These are phyloP conservation scores for Wickerhamomyces bovis DNA, from an alignment of 805 yeast species.

Conservation along the genomic window DNA sequence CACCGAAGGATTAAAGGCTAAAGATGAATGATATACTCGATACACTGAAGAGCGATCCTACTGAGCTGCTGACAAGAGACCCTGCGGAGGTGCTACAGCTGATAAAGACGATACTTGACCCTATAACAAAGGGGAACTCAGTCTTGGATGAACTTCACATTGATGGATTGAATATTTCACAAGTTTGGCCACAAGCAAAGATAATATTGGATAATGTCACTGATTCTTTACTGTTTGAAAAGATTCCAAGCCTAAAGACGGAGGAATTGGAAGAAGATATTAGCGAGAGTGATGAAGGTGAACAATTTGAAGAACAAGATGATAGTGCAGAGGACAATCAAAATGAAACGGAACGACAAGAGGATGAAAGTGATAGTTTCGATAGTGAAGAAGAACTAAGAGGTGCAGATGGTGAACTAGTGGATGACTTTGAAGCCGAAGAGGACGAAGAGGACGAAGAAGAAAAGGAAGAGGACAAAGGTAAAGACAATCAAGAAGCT, in stretches of 20 bases:
- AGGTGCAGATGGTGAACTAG: slow-evolving; percentile 16
- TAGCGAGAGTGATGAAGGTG: slow-evolving; percentile 14
- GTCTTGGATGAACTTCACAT: slow-evolving; percentile 76
- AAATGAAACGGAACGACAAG: neutral
- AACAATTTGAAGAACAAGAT: slow-evolving; percentile 11
- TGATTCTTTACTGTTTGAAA: slow-evolving; percentile 51
- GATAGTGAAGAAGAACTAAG: slow-evolving; percentile 9
- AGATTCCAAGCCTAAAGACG: slow-evolving; percentile 44
- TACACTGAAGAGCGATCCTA: slow-evolving; percentile 8
- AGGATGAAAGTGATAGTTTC: neutral
- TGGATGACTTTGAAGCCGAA: slow-evolving; percentile 20
- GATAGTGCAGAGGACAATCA: neutral
- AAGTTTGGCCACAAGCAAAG: slow-evolving; percentile 90
- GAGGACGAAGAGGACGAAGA: slow-evolving; percentile 12
- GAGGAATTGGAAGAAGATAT: slow-evolving; percentile 15
- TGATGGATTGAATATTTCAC: slow-evolving; percentile 85
- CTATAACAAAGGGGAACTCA: slow-evolving; percentile 29
- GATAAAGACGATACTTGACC: slow-evolving; percentile 22
- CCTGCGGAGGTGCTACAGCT: slow-evolving; percentile 9
- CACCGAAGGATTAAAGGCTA: neutral
- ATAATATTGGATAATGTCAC: slow-evolving; percentile 76
- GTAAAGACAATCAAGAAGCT: slow-evolving; percentile 30
- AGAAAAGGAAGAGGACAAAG: slow-evolving; percentile 17
- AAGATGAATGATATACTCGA: slow-evolving; percentile 7
- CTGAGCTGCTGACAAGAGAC: slow-evolving; percentile 1